Evolutionary conservation across 208 protist species (phyloP), one percentile per base, ranked within the genome.

Genomic region (Phytomonas francai): DNA sequence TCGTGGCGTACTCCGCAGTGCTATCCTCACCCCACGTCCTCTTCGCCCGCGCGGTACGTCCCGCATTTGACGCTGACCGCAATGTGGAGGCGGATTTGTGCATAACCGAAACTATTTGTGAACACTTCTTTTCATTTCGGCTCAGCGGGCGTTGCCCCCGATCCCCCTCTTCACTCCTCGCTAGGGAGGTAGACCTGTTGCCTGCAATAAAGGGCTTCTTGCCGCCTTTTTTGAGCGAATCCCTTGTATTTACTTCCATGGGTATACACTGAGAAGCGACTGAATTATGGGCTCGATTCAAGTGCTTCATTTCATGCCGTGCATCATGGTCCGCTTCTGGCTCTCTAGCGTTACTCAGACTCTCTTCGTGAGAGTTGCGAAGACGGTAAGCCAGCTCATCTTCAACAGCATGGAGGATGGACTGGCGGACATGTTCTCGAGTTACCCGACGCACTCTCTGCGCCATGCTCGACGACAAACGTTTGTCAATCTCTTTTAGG

Each of bases 391-490:
- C 45, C 33, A 70, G n/a, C 22, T 72, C 72, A 25, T 67, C 63
- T 42, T 25, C 45, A 14, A 85, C 22, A 36, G 75, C 76, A 39
- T 72, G 71, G 32, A 77, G 76, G 31, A 85, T 39, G 2, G 80
- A 73, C 14, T 67, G 69, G 9, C 51, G 63, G n/a, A 85, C 77
- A 45, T 85, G 80, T 54, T 72, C 57, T 29, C 54, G 59, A 45
- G 77, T 82, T 25, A 85, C 63, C 14, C 68, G 59, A 0, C 71
- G 70, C 29, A 85, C 28, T 16, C 80, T 59, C 36, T 74, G 51
- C 22, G 74, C 80, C 58, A 85, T 58, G 34, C 64, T 64, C 16
- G n/a, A 32, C 28, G 67, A 71, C 7, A 85, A 28, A 22, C 64
- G 57, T n/a, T 77, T 70, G 25, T 85, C 80, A 31, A 80, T 42